Percentiles rank a stretch among this genome's conserved stretches.
Evolutionary conservation across 2,329 filamentous ascomycete species (phyloP).

Genomic region (Aspergillus eucalypticola): DNA sequence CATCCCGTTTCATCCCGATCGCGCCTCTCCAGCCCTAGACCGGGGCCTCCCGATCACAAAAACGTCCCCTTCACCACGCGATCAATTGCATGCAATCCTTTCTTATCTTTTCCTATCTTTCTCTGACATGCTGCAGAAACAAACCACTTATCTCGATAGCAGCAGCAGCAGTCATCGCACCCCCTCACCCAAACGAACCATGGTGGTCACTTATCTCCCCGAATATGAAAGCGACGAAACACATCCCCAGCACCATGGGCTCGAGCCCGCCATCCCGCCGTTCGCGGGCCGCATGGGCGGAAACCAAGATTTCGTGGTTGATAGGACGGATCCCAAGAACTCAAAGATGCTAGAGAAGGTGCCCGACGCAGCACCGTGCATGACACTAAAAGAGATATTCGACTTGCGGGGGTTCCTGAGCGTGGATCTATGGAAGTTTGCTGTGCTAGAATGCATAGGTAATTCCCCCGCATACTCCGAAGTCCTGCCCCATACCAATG

Average conservation of each 20-base stretch:
- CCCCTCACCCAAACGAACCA: neutral
- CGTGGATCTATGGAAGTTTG: conserved; percentile 43
- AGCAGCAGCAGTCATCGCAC: neutral
- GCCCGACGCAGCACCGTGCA: conserved; percentile 46
- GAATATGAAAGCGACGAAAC: conserved; percentile 15
- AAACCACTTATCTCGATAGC: neutral
- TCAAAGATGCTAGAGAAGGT: conserved; percentile 31
- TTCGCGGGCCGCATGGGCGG: conserved; percentile 42
- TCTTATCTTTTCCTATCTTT: neutral
- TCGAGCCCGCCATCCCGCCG: conserved; percentile 21
- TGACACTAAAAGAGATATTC: conserved; percentile 40
- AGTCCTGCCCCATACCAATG: neutral
- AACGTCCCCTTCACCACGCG: neutral
- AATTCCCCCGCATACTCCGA: neutral
- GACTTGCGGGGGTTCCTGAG: conserved; percentile 37
- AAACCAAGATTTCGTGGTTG: conserved; percentile 37
- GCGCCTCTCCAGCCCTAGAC: neutral
- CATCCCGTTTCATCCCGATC: neutral
- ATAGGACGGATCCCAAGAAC: conserved; percentile 34
- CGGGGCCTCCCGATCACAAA: neutral
- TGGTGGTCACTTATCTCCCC: conserved; percentile 15
- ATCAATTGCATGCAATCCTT: neutral
- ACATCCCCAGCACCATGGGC: neutral
- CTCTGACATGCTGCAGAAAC: neutral
- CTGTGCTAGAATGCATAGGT: conserved; percentile 44